These are phyloP conservation scores for Aegilops umbellulata DNA, from an alignment of 176 grass and related monocot genomes.

Conservation along the genomic window DNA sequence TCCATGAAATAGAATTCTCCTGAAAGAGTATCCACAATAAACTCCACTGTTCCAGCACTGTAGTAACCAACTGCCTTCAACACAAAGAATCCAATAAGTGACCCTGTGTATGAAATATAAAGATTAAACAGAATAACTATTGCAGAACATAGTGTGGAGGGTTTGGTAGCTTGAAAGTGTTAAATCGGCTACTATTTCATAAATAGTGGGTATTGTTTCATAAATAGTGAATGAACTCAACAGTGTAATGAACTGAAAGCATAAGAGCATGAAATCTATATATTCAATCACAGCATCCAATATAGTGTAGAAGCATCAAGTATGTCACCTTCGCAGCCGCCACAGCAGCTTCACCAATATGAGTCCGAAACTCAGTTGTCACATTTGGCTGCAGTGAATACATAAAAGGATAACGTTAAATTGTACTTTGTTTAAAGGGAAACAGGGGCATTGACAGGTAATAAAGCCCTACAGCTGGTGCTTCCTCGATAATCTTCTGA, in stretches of 20 bases:
- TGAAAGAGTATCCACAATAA: slow-evolving; percentile 89
- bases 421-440: slow-evolving; percentile 11
- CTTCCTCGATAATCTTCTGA: slow-evolving; percentile 98
- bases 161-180: not conserved
- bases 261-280: not conserved
- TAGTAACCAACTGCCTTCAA: slow-evolving; percentile 97
- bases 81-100: slow-evolving; percentile 55
- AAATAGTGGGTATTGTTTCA: slow-evolving; percentile 8
- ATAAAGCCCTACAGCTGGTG: slow-evolving; percentile 77
- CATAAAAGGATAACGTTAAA: slow-evolving; percentile 6
- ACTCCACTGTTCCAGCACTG: slow-evolving; percentile 97
- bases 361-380: slow-evolving; percentile 61
- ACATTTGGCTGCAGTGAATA: slow-evolving; percentile 71
- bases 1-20: slow-evolving; percentile 98
- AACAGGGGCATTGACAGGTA: slow-evolving; percentile 2
- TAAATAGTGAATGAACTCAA: not conserved
- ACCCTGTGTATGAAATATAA: slow-evolving; percentile 39
- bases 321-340: slow-evolving; percentile 82
- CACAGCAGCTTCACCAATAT: slow-evolving; percentile 83
- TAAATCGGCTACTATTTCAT: not conserved
- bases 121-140: slow-evolving; percentile 29
- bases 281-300: slow-evolving; percentile 1
- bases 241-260: not conserved
- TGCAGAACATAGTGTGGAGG: not conserved
- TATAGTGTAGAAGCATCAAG: slow-evolving; percentile 20